phyloP scores from a whole-genome alignment of 1,139 yeast genomes.

The Yamadazyma blattariae region DNA sequence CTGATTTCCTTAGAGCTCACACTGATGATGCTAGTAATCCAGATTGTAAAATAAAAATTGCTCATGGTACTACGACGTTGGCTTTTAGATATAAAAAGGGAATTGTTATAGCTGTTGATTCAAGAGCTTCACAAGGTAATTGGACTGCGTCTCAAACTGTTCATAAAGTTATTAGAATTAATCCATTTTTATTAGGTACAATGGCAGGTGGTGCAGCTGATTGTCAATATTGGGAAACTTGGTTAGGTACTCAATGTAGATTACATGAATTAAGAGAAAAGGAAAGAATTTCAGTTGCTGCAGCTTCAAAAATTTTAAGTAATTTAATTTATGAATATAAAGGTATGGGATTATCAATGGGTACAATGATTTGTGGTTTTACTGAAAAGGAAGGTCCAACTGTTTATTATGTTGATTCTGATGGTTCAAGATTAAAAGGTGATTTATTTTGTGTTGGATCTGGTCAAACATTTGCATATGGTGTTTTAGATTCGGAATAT shows the following conservation, averaged over 20 bases:
- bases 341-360: conserved; percentile 99
- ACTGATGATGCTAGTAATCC: conserved; percentile 92
- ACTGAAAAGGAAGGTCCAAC: conserved; percentile 95
- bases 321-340: conserved; percentile 91
- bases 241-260: conserved; percentile 97
- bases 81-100: conserved; percentile 97
- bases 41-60: conserved; percentile 91
- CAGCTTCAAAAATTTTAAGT: conserved; percentile 91
- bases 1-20: conserved; percentile 96
- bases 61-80: conserved; percentile 97
- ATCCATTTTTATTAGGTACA: conserved; percentile 92
- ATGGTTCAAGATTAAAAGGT: conserved; percentile 94
- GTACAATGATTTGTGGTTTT: conserved; percentile 98
- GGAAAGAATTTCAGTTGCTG: conserved; percentile 93
- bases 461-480: conserved; percentile 99
- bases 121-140: conserved; percentile 97
- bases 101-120: conserved; percentile 93
- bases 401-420: conserved; percentile 93
- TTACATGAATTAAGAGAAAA: conserved; percentile 91
- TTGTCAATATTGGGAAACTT: conserved; percentile 99
- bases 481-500: conserved; percentile 91
- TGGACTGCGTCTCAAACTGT: conserved; percentile 99
- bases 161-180: conserved; percentile 93
- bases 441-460: conserved; percentile 97
- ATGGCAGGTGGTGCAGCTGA: conserved; percentile 99